Evolutionary conservation across 768 basidiomycete genomes (phyloP), one percentile per base, ranked within the genome.

Genomic region (Trametes meyenii): DNA sequence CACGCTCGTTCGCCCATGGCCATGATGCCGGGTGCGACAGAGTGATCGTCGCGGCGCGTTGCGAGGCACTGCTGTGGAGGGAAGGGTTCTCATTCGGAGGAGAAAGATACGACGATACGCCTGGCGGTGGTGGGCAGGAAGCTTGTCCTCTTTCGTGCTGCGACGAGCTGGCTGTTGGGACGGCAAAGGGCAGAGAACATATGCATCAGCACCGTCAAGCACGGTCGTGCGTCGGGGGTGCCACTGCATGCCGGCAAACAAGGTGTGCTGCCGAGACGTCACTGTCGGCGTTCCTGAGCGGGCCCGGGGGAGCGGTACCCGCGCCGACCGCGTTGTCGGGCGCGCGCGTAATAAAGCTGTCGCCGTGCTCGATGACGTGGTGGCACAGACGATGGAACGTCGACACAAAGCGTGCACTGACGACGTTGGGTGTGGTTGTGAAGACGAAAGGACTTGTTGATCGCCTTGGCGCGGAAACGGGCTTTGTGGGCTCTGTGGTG

Each of bases 281-380:
- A 33, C 35, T 16, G 49, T 50, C 46, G 50, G 16, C 45, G 56
- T 50, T 58, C 56, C 39, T 46, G 38, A 56, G 39, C 39, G 48
- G 56, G 24, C 26, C 56, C 56, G 56, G 50, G 56, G 16, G 48
- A 58, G 36, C 38, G 56, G 56, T 50, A 58, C 26, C 12, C n/a
- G 33, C 38, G n/a, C 38, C 29, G 10, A 24, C 14, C 54, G 54
- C 12, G 36, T 1, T 19, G 50, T 26, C n/a, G 35, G 5, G 35
- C 14, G 48, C 45, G 55, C 45, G 55, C n/a, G n/a, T n/a, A n/a
- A n/a, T 56, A 43, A 58, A 50, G 56, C 38, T 50, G 56, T 8
- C 29, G 4, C 7, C 16, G 21, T 19, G n/a, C 35, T n/a, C 7
- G 13, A 16, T 45, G n/a, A 19, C 14, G 35, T 38, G 50, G 50